Evolutionary conservation across 129 eudicot genomes (phyloP).

Genomic region (Lactuca sativa): DNA sequence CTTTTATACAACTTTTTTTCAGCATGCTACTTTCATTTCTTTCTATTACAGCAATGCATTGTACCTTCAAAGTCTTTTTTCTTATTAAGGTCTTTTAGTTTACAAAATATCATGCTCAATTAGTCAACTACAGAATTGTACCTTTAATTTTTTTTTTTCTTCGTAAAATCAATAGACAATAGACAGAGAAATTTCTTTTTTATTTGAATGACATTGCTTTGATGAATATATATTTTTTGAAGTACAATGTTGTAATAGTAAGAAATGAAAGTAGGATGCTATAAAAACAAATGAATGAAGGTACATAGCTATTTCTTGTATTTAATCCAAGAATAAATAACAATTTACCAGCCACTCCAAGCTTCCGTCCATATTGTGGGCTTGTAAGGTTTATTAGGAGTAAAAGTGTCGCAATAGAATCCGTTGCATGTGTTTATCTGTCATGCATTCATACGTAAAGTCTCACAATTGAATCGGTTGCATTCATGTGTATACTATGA

Average conservation of each 20-base stretch:
- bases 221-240: too few species aligned
- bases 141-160: too few species aligned
- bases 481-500: neutral
- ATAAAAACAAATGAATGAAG: neutral
- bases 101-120: neutral
- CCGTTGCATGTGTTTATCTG: constrained; percentile 98
- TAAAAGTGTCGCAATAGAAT: constrained; percentile 75
- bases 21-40: neutral
- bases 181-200: too few species aligned
- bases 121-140: neutral
- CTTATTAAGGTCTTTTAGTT: neutral
- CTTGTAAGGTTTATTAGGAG: constrained; percentile 85
- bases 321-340: neutral
- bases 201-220: neutral
- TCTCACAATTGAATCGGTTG: neutral
- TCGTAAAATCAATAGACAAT: too few species aligned
- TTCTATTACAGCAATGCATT: too few species aligned
- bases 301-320: neutral
- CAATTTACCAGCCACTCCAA: constrained; percentile 91
- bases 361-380: constrained; percentile 97
- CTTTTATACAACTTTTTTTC: too few species aligned
- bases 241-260: neutral
- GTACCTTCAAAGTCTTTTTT: too few species aligned
- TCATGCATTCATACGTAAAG: neutral
- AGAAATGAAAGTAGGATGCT: neutral